phyloP scores from a whole-genome alignment of 2,329 filamentous ascomycete species.

The Dothideomycetes sp. region DNA sequence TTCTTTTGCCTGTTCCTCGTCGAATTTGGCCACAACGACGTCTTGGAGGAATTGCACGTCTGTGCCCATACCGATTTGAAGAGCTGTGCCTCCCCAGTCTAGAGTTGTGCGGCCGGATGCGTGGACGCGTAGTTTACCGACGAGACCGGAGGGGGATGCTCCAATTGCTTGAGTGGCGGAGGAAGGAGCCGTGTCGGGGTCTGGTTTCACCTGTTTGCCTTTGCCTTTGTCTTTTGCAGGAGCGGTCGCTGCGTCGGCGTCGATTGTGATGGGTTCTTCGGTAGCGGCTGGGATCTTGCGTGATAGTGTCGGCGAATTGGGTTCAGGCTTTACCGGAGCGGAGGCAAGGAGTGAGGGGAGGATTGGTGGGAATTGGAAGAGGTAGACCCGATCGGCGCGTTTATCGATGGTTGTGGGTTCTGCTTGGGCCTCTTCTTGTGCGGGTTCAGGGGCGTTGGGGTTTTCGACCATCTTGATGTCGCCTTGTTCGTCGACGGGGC shows the following conservation, averaged over 20 bases:
- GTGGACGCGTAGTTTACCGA: constrained; percentile 54
- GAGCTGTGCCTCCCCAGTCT: constrained; percentile 53
- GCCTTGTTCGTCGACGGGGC: constrained; percentile 31
- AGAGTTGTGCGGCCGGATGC: constrained; percentile 52
- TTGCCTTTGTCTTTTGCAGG: background rate
- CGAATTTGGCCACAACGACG: constrained; percentile 36
- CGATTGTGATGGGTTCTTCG: background rate
- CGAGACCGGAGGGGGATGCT: constrained; percentile 34
- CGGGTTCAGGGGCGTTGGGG: background rate
- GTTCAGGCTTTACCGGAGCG: constrained; percentile 21
- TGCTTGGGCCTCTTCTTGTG: no score
- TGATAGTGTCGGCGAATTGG: constrained; percentile 11
- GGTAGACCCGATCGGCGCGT: constrained; percentile 48
- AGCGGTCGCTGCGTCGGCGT: background rate
- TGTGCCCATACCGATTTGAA: constrained; percentile 49
- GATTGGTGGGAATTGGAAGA: constrained; percentile 56
- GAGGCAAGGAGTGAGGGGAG: constrained; percentile 46
- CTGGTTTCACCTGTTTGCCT: constrained; percentile 19
- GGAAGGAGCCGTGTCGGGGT: constrained; percentile 19
- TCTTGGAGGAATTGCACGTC: constrained; percentile 53
- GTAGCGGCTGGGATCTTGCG: background rate
- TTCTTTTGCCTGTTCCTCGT: constrained; percentile 15
- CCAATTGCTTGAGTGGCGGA: constrained; percentile 18
- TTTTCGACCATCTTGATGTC: constrained; percentile 31
- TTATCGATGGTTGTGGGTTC: constrained; percentile 27